Base-by-base conservation (phyloP, 2,329 filamentous ascomycete species). In the Botrytis squamosa region DNA sequence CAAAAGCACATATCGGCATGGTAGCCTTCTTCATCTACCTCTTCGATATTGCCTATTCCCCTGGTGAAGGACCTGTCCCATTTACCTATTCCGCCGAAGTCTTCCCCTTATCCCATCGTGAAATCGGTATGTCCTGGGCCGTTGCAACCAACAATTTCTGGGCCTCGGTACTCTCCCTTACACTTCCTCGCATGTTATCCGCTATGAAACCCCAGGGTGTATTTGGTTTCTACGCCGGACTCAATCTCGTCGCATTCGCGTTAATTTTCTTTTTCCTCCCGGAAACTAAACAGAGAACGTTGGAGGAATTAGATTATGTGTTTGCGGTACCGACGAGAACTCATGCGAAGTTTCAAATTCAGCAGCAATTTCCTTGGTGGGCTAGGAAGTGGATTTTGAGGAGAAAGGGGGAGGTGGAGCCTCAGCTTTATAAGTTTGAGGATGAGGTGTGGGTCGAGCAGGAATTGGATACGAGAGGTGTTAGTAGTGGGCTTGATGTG, bases 11-110 rank as follows among this genome's bases (percentile, higher is more conserved):
- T 78, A 79, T 88, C 20, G 88, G 82, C 0, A 80, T 88, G 0
- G 86, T 91, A 22, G 87, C 89, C 0, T 82, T 90, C 7, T 91
- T 91, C 75, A 83, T 91, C 75, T 92, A 89, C 82, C 80, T 92
- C 22, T 92, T 92, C 75, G 88, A 86, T 1, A 88, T 88, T 10
- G 90, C 91, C 77, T 91, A 91, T 81, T 90, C 88, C 0, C 88
- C 89, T 0, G 90, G 89, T 29, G 89, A 91, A 82, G 89, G 89
- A 0, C 85, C 86, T 0, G 88, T 91, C 0, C 88, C 88, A 0
- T 91, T 89, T 80, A 86, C 86, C 29, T 90, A 90, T 83, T 86
- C 84, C 0, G 88, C 89, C 6, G 89, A 91, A 78, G 88, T 90
- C 20, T 91, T 90, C 80, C 89, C 89, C 0, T 85, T 91, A 0